A percentile compares a stretch with the other conserved stretches of the same genome.
Conservation (phyloP, 192 early-diverging fungal genomes). For the Dispira simplex region DNA sequence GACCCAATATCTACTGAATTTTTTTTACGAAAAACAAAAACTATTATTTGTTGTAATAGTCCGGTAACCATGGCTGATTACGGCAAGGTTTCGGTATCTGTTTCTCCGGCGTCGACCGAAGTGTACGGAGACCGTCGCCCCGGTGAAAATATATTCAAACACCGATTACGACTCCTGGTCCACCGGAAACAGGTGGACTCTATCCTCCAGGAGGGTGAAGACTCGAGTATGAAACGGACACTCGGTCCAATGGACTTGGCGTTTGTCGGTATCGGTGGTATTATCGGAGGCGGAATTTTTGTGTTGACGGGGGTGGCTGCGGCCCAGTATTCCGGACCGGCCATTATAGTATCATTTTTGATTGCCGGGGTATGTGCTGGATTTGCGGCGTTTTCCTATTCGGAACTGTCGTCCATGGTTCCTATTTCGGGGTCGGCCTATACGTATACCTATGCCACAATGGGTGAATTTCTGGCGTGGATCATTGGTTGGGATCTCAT, state of each 20-base stretch:
- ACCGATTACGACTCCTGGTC: conserved; percentile 10
- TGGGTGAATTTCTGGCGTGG: conserved; percentile 83
- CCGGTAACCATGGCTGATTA: background rate
- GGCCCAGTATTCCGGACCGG: conserved; percentile 61
- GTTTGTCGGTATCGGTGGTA: conserved; percentile 52
- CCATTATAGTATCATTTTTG: conserved; percentile 64
- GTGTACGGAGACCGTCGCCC: background rate
- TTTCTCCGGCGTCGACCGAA: background rate
- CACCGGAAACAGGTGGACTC: conserved; percentile 23
- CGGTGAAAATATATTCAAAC: background rate
- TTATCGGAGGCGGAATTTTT: conserved; percentile 75
- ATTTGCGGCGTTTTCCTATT: conserved; percentile 68
- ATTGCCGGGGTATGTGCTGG: conserved; percentile 58
- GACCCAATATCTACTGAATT: too few species aligned
- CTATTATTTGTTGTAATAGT: too few species aligned
- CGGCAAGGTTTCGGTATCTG: background rate
- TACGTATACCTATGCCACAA: conserved; percentile 68
- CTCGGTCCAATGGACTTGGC: conserved; percentile 44
- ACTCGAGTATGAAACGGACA: conserved; percentile 32
- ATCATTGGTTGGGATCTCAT: conserved; percentile 85
- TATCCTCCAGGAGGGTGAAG: conserved; percentile 24
- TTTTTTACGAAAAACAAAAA: too few species aligned
- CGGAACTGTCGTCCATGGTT: conserved; percentile 76
- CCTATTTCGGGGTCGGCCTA: conserved; percentile 80
- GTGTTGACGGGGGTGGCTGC: conserved; percentile 62